Evolutionary conservation across 1,284 basidiomycete genomes (phyloP), one percentile per base, ranked within the genome.

Genomic region (Tilletia walkeri): DNA sequence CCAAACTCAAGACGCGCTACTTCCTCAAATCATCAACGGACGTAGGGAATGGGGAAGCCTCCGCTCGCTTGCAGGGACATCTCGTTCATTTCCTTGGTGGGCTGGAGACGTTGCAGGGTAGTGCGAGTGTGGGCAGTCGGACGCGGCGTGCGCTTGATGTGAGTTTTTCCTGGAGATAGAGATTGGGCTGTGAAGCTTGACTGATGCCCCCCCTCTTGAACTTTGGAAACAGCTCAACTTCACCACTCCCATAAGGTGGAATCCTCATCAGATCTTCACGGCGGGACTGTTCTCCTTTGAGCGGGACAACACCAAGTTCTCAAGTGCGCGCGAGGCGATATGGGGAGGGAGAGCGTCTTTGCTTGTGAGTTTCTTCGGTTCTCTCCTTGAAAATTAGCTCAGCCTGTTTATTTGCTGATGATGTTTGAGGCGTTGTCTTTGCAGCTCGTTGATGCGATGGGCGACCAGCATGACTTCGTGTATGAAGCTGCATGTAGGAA

Each of bases 1-100:
- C 93, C 12, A 88, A 88, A 59, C 94, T 96, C 82, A 89, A 89
- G 67, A 90, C 92, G 1, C 86, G 92, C 41, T 89, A 91, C 77
- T 94, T 89, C 78, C 82, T 95, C 30, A 94, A 92, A 78, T 93
- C 90, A 0, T 89, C 92, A 1, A 98, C 95, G 0, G 94, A 98
- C 80, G 87, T 98, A 3, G 96, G 96, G 9, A 94, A 96, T 70
- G 92, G 91, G 67, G 95, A 98, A 84, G 95, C 93, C 7, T 93
- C 87, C 68, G 82, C 79, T 10, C 73, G 72, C 1, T 68, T 83
- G 9, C 81, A 82, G 67, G 82, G 78, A 5, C 69, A 75, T 10
- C 65, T 82, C 3, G 75, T 80, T 3, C 99, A 99, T 84, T 88
- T 92, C 4, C 91, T 98, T 78, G 95, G 96, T 36, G 92, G 93